Base-by-base conservation (phyloP, 257 asterid genomes). In the Capsicum pubescens region DNA sequence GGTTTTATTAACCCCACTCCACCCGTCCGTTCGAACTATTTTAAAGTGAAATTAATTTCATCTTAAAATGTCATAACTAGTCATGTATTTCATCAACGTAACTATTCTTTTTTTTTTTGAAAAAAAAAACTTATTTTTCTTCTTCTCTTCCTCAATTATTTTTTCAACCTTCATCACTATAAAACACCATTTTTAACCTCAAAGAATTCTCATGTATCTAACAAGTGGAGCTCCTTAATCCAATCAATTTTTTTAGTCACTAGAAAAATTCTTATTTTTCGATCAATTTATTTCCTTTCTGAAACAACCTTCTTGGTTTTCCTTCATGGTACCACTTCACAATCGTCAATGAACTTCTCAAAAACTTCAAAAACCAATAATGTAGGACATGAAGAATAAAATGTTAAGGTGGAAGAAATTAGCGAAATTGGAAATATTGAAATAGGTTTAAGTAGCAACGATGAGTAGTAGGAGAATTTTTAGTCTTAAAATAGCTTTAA, bases 221-320 rank as follows among this genome's bases (percentile, higher is more conserved):
- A 44, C 48, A 44, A 44, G 0, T 44, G 0, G 4, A 39, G 3
- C 44, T 39, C 48, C 48, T 44, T 44, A 44, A 44, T 7, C 48
- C 48, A 8, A 48, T 48, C 54, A 48, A 7, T 48, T 48, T 48
- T 56, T 13, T 56, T 7, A 12, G 93, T 87, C 46, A 87, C 98
- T 87, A 90, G 87, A 91, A 93, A 19, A 95, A 83, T 11, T 98
- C 98, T 84, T 95, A 98, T 87, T 94, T 94, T 7, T 98, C 98
- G 9, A 95, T 91, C 83, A 91, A 87, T 82, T 95, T 94, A 89
- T 94, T 93, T 42, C 98, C 97, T 85, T 96, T 91, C 98, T 98
- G 93, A 21, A 95, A 86, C 13, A 97, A 80, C 5, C 98, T 98
- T 86, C 98, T 87, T 1, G 98, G 98, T 86, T 98, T 85, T 14